Percentiles rank a stretch among this genome's conserved stretches.
These are phyloP conservation scores for Paraphoma chrysanthemicola DNA, from an alignment of 2,329 filamentous ascomycete genomes.

Conservation along the genomic window DNA sequence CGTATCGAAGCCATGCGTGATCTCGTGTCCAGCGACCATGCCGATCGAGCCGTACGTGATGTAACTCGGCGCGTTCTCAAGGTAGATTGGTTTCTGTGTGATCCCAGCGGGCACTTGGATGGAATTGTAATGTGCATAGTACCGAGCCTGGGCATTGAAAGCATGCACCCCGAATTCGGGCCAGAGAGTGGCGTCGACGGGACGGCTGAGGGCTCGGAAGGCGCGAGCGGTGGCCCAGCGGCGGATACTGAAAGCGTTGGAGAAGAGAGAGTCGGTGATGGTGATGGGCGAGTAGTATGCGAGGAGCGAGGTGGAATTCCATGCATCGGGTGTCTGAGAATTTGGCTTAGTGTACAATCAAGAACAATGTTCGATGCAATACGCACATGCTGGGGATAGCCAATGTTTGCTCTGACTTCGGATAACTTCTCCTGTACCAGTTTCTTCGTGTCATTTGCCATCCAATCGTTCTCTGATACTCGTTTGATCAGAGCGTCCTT, in stretches of 20 bases:
- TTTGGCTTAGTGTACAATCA: not conserved
- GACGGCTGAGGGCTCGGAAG: conserved; percentile 66
- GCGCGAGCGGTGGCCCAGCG: conserved; percentile 54
- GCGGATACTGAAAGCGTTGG: conserved; percentile 61
- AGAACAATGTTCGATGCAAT: not conserved
- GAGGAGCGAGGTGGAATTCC: conserved; percentile 60
- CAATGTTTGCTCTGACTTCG: not conserved
- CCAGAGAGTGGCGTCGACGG: conserved; percentile 65
- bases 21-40: conserved; percentile 69
- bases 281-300: conserved; percentile 62
- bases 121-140: conserved; percentile 65
- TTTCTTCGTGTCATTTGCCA: not conserved
- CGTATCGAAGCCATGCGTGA: conserved; percentile 74
- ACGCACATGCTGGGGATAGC: not conserved
- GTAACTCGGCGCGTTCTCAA: conserved; percentile 66
- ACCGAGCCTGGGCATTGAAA: conserved; percentile 66
- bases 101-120: conserved; percentile 62
- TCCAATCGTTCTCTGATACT: not conserved
- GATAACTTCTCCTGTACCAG: not conserved
- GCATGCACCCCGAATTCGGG: conserved; percentile 66
- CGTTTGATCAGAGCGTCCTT: not conserved
- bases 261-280: conserved; percentile 61
- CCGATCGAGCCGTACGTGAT: conserved; percentile 72
- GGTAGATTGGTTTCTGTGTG: conserved; percentile 70
- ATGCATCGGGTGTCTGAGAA: conserved; percentile 60